phyloP scores from a whole-genome alignment of 2,329 filamentous ascomycete species.

The Alternaria viburni region DNA sequence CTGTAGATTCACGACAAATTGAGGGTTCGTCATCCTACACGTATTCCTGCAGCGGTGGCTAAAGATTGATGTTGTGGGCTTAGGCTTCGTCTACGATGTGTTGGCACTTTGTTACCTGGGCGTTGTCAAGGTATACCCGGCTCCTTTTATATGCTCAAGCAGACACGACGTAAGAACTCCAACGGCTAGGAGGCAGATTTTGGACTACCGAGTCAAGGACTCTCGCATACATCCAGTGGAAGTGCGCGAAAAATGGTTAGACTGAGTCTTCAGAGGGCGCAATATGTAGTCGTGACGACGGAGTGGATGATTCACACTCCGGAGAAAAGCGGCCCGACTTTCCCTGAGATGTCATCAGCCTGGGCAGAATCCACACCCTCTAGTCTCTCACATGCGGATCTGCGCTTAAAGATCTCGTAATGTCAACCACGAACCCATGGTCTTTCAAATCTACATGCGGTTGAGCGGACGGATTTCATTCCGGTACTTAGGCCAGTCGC shows the following conservation, averaged over 20 bases:
- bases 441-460: constrained; percentile 5
- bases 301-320: constrained; percentile 6
- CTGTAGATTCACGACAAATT: neutral
- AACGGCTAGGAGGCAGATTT: neutral
- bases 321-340: constrained; percentile 29
- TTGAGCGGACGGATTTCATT: neutral
- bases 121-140: neutral
- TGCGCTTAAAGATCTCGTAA: constrained; percentile 30
- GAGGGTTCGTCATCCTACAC: neutral
- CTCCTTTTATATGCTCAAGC: neutral
- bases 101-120: neutral
- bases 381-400: constrained; percentile 30
- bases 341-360: constrained; percentile 14
- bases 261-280: neutral
- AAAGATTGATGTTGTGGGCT: neutral
- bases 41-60: neutral
- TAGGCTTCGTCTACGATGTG: neutral
- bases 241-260: neutral
- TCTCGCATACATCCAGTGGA: neutral
- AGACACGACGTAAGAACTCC: neutral
- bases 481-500: constrained; percentile 4
- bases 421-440: constrained; percentile 21
- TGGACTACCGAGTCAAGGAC: neutral
- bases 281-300: neutral
- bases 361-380: constrained; percentile 3